phyloP scores from a whole-genome alignment of 495 filamentous ascomycete species.

The Daldinia grandis region DNA sequence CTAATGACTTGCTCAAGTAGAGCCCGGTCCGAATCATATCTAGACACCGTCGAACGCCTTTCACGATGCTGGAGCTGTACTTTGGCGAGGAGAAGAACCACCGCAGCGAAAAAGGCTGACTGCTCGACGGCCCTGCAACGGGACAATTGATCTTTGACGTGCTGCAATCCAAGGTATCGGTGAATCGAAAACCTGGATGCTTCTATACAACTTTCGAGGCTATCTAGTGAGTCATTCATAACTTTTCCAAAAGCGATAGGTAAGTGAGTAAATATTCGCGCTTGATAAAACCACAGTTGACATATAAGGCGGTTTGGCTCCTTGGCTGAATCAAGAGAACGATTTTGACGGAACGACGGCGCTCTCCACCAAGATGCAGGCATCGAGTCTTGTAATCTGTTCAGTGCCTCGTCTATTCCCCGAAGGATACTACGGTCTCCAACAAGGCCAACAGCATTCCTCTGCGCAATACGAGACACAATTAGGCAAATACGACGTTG shows the following conservation, averaged over 20 bases:
- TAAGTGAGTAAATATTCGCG: constrained; percentile 12
- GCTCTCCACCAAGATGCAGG: constrained; percentile 15
- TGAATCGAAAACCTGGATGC: not conserved
- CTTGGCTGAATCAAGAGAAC: constrained; percentile 8
- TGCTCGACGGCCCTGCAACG: not conserved
- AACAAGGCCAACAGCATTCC: not conserved
- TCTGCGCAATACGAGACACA: not conserved
- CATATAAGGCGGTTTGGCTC: constrained; percentile 21
- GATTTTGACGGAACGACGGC: constrained; percentile 12
- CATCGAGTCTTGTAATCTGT: constrained; percentile 2
- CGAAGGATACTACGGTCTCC: not conserved
- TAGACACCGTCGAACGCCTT: not conserved
- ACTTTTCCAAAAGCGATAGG: constrained; percentile 1
- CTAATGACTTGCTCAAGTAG: not conserved
- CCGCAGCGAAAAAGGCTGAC: not conserved
- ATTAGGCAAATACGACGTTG: constrained; percentile 3
- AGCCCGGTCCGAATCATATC: not conserved
- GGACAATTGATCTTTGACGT: not conserved
- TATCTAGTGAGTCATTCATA: not conserved
- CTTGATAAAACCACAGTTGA: constrained; percentile 19
- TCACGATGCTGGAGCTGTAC: not conserved
- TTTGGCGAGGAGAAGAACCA: not conserved
- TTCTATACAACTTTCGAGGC: not conserved
- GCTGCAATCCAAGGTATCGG: not conserved
- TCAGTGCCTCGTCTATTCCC: not conserved